A percentile compares a stretch with the other conserved stretches of the same genome.
Evolutionary conservation across 768 basidiomycete genomes (phyloP).

Genomic region (Pleurotus cornucopiae): DNA sequence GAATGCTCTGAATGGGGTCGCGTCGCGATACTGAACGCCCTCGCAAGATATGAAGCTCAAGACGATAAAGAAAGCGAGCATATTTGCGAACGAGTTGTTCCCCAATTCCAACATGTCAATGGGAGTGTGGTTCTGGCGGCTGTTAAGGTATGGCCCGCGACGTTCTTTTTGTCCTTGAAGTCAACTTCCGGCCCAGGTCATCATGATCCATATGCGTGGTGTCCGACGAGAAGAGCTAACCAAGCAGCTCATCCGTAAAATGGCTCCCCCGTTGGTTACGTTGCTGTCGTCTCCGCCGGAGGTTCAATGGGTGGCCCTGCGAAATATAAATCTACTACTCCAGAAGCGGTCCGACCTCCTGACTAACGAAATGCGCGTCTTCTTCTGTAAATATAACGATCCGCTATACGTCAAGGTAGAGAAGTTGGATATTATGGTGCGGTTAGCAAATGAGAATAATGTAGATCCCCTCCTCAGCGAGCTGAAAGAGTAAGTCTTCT

Average conservation of each 20-base stretch:
- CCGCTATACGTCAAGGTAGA: conserved; percentile 99
- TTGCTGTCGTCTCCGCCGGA: conserved; percentile 95
- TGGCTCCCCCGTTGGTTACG: conserved; percentile 96
- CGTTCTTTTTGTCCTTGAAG: neutral
- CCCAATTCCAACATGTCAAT: conserved; percentile 97
- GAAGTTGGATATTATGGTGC: conserved; percentile 98
- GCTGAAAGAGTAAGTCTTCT: conserved; percentile 76
- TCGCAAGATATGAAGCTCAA: conserved; percentile 75
- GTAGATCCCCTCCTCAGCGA: conserved; percentile 94
- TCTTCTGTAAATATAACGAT: conserved; percentile 99
- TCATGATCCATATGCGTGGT: conserved; percentile 94
- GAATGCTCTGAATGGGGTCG: conserved; percentile 99
- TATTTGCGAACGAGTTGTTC: conserved; percentile 97
- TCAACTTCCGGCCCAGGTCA: conserved; percentile 51
- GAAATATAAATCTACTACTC: conserved; percentile 94
- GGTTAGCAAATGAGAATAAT: conserved; percentile 85
- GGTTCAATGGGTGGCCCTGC: conserved; percentile 96
- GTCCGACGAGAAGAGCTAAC: conserved; percentile 80
- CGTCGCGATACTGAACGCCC: conserved; percentile 84
- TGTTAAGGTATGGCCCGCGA: conserved; percentile 61
- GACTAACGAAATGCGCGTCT: conserved; percentile 96
- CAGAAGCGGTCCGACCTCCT: conserved; percentile 91
- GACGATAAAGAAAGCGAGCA: conserved; percentile 97
- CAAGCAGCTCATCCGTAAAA: conserved; percentile 86
- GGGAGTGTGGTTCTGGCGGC: conserved; percentile 96